Evolutionary conservation across 1,284 basidiomycete species (phyloP), one percentile per base, ranked within the genome.

Genomic region (Hymenochaete sp.): DNA sequence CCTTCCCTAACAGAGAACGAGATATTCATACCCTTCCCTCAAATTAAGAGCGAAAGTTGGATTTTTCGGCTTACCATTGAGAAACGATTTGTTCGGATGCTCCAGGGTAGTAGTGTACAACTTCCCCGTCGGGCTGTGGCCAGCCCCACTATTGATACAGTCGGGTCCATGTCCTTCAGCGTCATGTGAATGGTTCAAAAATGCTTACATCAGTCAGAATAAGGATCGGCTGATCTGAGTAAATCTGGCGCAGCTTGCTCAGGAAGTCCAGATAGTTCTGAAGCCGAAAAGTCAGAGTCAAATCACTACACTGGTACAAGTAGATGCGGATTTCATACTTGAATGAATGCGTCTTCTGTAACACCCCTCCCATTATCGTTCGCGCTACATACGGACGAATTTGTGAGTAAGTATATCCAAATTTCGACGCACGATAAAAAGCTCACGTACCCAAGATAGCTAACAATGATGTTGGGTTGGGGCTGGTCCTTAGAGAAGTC

Each of bases 101-200:
- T 0, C 71, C 72, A 13, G 63, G 56, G 53, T 73, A 77, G 55
- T 78, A 77, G 41, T 73, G 65, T 25, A 56, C 55, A 38, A 70
- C 58, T 11, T 59, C 62, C 1, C 71, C 73, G 45, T 72, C 71
- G 1, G 71, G 59, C 44, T 61, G 68, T 1, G 74, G 74, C 75
- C 75, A 78, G 13, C 74, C 73, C 72, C 73, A 76, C 71, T 73
- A n/a, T n/a, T n/a, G n/a, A n/a, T n/a, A n/a, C n/a, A n/a, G n/a
- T 3, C 27, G 21, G 29, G 18, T 24, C 36, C 21, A 16, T 27
- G 9, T 19, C 27, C 9, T 16, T 19, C 19, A 24, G 21, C 9
- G 21, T 44, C 8, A 11, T 16, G 48, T 16, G 22, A 25, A 11
- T 16, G 10, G 46, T 29, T 4, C 33, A n/a, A n/a, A n/a, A n/a